Conservation (phyloP, 2,329 filamentous ascomycete genomes). For the Ophiocordyceps sinensis region DNA sequence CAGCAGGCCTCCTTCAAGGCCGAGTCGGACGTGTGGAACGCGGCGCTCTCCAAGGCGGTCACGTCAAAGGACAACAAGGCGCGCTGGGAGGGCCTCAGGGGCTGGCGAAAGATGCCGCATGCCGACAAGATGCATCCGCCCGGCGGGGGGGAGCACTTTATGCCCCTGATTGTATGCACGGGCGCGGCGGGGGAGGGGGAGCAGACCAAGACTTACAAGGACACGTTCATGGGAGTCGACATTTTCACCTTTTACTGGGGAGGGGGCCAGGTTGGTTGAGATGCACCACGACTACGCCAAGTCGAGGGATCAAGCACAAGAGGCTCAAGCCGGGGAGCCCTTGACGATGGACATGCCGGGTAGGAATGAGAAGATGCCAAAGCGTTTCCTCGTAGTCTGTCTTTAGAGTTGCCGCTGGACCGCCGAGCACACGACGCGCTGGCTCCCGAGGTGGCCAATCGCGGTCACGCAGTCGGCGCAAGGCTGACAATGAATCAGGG, state of each 20-base stretch:
- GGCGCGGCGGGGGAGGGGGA: conserved; percentile 31
- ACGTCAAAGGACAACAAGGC: conserved; percentile 16
- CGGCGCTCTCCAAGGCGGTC: conserved; percentile 25
- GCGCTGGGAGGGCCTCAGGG: conserved; percentile 23
- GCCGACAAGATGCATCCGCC: conserved; percentile 39
- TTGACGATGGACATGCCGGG: no score
- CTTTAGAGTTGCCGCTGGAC: no score
- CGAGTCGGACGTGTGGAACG: conserved; percentile 28
- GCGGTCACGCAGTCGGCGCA: no score
- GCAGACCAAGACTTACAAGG: conserved; percentile 28
- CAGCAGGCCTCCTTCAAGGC: conserved; percentile 10
- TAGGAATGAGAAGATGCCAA: no score
- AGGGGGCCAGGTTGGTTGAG: conserved; percentile 9
- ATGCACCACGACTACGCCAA: no score
- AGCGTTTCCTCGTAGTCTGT: no score
- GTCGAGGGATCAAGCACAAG: no score
- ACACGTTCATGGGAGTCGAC: conserved; percentile 31
- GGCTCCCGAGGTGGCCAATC: no score
- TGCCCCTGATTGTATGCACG: conserved; percentile 43
- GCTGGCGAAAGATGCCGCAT: conserved; percentile 32
- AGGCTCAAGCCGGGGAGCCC: no score
- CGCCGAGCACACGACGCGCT: no score
- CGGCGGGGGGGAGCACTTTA: conserved; percentile 40
- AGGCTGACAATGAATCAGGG: no score
- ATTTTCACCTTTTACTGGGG: conserved; percentile 44